Evolutionary conservation across 192 early-diverging fungal species (phyloP).

Genomic region (Allomyces arbusculus): DNA sequence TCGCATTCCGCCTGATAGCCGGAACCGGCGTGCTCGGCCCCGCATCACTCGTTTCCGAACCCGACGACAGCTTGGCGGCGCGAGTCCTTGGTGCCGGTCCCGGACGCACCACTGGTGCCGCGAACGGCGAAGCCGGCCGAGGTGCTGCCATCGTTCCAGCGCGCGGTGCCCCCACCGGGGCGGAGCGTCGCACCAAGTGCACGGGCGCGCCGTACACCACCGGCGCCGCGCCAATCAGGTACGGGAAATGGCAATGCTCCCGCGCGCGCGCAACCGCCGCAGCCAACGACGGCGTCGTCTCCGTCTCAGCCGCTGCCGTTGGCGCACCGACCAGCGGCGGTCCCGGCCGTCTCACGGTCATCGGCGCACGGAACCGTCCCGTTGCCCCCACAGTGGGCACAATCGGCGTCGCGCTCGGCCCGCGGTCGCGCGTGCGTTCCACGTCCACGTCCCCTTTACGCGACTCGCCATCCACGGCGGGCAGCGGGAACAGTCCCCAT

Average conservation of each 20-base stretch:
- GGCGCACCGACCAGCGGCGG: background rate
- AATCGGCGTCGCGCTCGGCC: too few species aligned
- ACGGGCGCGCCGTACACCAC: constrained; percentile 82
- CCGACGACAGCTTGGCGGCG: too few species aligned
- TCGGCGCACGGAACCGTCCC: background rate
- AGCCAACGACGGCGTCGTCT: constrained; percentile 32
- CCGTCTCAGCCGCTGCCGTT: too few species aligned
- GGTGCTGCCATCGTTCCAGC: too few species aligned
- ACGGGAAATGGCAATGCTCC: constrained; percentile 52
- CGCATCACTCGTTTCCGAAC: too few species aligned
- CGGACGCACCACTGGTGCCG: too few species aligned
- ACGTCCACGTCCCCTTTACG: background rate
- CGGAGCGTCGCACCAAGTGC: constrained; percentile 8
- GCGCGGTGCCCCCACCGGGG: too few species aligned
- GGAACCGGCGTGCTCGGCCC: too few species aligned
- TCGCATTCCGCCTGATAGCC: too few species aligned
- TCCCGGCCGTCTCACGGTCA: background rate
- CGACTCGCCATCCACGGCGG: constrained; percentile 1
- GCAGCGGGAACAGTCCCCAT: constrained; percentile 41
- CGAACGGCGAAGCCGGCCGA: too few species aligned
- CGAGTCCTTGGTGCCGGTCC: too few species aligned
- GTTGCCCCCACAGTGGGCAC: too few species aligned
- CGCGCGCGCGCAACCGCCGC: constrained; percentile 55
- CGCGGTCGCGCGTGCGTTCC: background rate
- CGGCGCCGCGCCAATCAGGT: constrained; percentile 74